Evolutionary conservation across 2,329 filamentous ascomycete genomes (phyloP).

Genomic region (Alternaria metachromatica): DNA sequence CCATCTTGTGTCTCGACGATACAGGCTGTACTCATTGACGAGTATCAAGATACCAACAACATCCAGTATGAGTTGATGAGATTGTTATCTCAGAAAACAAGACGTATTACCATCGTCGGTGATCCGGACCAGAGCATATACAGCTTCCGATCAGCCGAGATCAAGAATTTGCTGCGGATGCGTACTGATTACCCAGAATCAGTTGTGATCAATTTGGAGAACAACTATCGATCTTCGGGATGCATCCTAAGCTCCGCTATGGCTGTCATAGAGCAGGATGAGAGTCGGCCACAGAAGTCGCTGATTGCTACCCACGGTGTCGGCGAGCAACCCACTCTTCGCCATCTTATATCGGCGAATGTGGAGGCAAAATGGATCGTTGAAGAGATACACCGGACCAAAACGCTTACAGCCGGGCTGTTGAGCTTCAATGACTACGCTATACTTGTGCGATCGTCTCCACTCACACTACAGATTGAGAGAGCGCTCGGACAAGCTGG

Average conservation of each 20-base stretch:
- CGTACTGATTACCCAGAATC: slow-evolving; percentile 78
- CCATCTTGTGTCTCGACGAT: slow-evolving; percentile 88
- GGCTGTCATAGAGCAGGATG: slow-evolving; percentile 89
- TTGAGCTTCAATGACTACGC: slow-evolving; percentile 80
- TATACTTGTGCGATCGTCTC: slow-evolving; percentile 83
- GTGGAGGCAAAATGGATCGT: slow-evolving; percentile 90
- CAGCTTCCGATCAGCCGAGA: slow-evolving; percentile 91
- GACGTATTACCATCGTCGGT: slow-evolving; percentile 90
- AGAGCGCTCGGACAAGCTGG: slow-evolving; percentile 78
- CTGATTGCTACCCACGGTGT: slow-evolving; percentile 80
- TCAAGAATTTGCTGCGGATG: slow-evolving; percentile 83
- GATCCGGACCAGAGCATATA: slow-evolving; percentile 99
- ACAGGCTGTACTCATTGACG: slow-evolving; percentile 90
- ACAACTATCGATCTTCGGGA: slow-evolving; percentile 93
- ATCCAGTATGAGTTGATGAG: slow-evolving; percentile 96
- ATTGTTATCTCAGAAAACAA: slow-evolving; percentile 74
- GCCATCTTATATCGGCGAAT: slow-evolving; percentile 71
- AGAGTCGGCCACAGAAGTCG: slow-evolving; percentile 77
- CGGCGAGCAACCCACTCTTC: slow-evolving; percentile 80
- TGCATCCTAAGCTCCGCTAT: slow-evolving; percentile 82
- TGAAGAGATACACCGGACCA: slow-evolving; percentile 75
- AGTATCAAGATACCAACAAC: slow-evolving; percentile 96
- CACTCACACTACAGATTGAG: slow-evolving; percentile 86
- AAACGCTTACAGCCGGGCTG: slow-evolving; percentile 74
- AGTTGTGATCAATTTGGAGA: slow-evolving; percentile 82